Base-by-base conservation (phyloP, 1,284 basidiomycete genomes). In the Abortiporus biennis region DNA sequence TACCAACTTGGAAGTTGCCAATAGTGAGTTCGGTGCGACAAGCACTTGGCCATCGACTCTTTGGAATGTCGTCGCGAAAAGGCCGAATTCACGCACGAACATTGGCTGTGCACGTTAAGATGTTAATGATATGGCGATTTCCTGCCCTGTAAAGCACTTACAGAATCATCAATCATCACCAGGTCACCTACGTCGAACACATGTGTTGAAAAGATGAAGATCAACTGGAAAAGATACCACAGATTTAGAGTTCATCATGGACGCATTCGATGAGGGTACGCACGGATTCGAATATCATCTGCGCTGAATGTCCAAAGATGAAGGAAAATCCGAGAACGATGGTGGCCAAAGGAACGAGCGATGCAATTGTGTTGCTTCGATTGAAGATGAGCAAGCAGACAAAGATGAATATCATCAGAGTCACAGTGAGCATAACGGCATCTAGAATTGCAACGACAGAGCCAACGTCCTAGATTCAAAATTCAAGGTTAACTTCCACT, bases 191-290 rank as follows among this genome's bases (percentile, higher is more conserved):
- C 79, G 54, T 87, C 84, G 52, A 82, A 87, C 15, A 84, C 79
- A 52, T 87, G 85, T 0, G 84, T 86, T 0, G 84, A 85, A 61
- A 91, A 90, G 50, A 90, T 89, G 66, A 91, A 90, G 54, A 87
- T 83, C 27, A 86, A 69, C 77, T 84, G 40, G 23, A 31, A 30
- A 2, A 9, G 17, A 37, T 9, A 33, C 5, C 38, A 21, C 44
- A 47, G 44, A 21, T 21, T 1, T n/a, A 5, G 27, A 24, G 17
- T 13, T n/a, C 11, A 31, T 6, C 22, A 23, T 13, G 6, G 29
- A 19, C 15, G 27, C 3, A 24, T 6, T 6, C 15, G 21, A 8
- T 25, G 11, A 38, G 23, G 22, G 13, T 22, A 61, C 76, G 39
- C 49, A 83, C 82, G 43, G 83, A 85, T 66, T 90, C 85, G 51